Evolutionary conservation across 805 yeast species (phyloP).

Genomic region (Candida fluviatilis): DNA sequence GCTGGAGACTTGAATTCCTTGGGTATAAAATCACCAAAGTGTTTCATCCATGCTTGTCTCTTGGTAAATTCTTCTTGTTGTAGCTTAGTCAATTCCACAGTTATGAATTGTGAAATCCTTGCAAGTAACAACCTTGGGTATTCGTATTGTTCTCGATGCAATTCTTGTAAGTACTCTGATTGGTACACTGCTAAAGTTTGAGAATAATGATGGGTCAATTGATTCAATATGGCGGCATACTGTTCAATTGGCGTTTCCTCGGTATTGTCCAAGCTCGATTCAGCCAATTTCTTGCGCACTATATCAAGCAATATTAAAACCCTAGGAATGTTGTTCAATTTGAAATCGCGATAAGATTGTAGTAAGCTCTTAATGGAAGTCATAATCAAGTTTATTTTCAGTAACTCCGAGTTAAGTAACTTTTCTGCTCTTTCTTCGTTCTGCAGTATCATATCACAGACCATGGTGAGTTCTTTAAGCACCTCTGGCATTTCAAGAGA

Average conservation of each 20-base stretch:
- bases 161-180: conserved; percentile 32
- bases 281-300: conserved; percentile 10
- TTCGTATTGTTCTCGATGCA: conserved; percentile 35
- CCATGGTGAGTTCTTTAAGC: conserved; percentile 39
- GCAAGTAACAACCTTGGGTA: conserved; percentile 34
- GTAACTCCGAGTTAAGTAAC: conserved; percentile 11
- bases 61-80: conserved; percentile 33
- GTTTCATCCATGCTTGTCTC: conserved; percentile 31
- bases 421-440: conserved; percentile 31
- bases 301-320: conserved; percentile 17
- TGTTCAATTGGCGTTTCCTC: conserved; percentile 13
- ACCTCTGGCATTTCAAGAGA: conserved; percentile 56
- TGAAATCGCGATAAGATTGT: conserved; percentile 18
- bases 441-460: conserved; percentile 31
- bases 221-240: conserved; percentile 24
- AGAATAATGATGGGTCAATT: conserved; percentile 31
- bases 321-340: conserved; percentile 21
- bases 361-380: conserved; percentile 14
- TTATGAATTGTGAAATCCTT: conserved; percentile 29
- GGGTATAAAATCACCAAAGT: conserved; percentile 40
- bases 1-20: conserved; percentile 37
- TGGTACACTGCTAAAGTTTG: conserved; percentile 31
- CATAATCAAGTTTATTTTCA: conserved; percentile 12
- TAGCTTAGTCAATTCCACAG: conserved; percentile 25
- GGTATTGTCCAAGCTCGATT: conserved; percentile 4